phyloP scores from a whole-genome alignment of 2,329 filamentous ascomycete species.

The Fusarium ramigenum region DNA sequence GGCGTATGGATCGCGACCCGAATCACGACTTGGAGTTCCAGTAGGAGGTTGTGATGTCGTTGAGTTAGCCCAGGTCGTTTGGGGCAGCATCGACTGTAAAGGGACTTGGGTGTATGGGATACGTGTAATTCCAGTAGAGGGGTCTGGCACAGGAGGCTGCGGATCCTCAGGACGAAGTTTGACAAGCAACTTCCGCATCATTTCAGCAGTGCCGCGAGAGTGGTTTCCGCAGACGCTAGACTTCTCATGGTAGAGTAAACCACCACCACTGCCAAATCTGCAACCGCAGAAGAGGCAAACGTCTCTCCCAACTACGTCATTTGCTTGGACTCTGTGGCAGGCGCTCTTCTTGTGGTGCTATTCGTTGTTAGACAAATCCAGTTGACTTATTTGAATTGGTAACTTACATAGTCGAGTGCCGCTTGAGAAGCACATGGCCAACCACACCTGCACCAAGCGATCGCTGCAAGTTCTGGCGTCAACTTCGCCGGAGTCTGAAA shows the following conservation, averaged over 20 bases:
- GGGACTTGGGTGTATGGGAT: not conserved
- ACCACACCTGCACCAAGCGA: slow-evolving; percentile 46
- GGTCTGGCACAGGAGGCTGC: not conserved
- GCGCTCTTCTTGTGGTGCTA: slow-evolving; percentile 45
- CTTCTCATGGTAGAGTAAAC: slow-evolving; percentile 56
- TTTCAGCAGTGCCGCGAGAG: slow-evolving; percentile 18
- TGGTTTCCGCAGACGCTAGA: slow-evolving; percentile 59
- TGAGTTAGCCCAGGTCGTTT: slow-evolving; percentile 2
- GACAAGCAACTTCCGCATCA: slow-evolving; percentile 22
- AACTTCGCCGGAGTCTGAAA: not conserved
- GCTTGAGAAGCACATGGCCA: slow-evolving; percentile 48
- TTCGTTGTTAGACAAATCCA: slow-evolving; percentile 20
- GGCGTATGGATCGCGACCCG: slow-evolving; percentile 55
- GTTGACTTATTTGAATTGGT: not conserved
- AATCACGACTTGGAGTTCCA: slow-evolving; percentile 44
- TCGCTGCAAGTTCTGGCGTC: not conserved
- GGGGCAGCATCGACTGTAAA: not conserved
- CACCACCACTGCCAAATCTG: slow-evolving; percentile 53
- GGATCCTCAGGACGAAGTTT: slow-evolving; percentile 4
- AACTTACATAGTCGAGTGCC: slow-evolving; percentile 48
- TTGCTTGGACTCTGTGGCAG: slow-evolving; percentile 33
- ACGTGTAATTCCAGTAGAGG: not conserved
- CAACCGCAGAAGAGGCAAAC: slow-evolving; percentile 58
- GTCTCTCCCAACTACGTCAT: slow-evolving; percentile 42
- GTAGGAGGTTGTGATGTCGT: not conserved